Evolutionary conservation across 352 stramenopile species (phyloP), one percentile per base, ranked within the genome.

Genomic region (Globisporangium radiosum): DNA sequence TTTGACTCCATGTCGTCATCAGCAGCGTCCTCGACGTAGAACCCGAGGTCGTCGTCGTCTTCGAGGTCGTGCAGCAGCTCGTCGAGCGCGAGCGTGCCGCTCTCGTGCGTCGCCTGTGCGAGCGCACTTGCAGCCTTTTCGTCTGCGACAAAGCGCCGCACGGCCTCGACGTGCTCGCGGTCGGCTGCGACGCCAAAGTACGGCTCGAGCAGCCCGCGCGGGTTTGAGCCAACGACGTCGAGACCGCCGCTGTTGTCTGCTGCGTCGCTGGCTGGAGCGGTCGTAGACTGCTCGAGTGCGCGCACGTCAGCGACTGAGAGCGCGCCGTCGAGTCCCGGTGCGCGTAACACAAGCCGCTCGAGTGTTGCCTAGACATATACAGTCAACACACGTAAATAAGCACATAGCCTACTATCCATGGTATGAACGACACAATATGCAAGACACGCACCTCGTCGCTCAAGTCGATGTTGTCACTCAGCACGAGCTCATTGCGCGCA

Each of bases 111-210:
- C 19, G 64, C 74, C 52, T 73, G 71, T 7, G 69, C 61, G 76
- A 90, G 89, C 7, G 71, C 74, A 17, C 72, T 64, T 9, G 74
- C 74, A 1, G 71, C 82, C 49, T 90, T 89, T 25, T 90, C 79
- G 19, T 89, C 79, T 7, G 81, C 63, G 19, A 94, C 71, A 14
- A 71, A 64, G 47, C 69, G 82, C 7, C 77, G 64, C 49, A 91
- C 74, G 0, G 72, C 76, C n/a, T 66, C 66, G 17, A 93, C 52
- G 39, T 74, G 72, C 40, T 81, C 72, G 13, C 68, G 47, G 59
- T 90, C 80, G 3, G 62, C 65, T 7, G 85, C 78, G 13, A 82
- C 77, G 50, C 87, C 65, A 63, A 88, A 76, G 62, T 93, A 93
- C 4, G 81, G 81, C 53, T 79, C 63, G 9, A 93, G 59, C n/a